A percentile compares a stretch with the other conserved stretches of the same genome.
phyloP scores from a whole-genome alignment of 495 filamentous ascomycete species.

The Penicillium cataractarum region DNA sequence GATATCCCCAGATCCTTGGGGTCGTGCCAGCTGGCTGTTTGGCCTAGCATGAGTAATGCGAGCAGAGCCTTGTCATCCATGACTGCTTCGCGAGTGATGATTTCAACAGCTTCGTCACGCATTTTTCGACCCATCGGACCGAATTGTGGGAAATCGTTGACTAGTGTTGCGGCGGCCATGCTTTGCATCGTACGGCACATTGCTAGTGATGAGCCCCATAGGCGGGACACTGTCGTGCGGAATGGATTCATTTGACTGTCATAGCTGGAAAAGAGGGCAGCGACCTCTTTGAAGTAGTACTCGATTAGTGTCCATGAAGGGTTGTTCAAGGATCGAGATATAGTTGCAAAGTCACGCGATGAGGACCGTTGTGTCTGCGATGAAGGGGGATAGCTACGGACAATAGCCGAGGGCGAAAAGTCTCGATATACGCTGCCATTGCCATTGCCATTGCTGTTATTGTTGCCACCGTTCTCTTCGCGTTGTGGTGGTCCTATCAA shows the following conservation, averaged over 20 bases:
- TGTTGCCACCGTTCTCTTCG: conserved; percentile 20
- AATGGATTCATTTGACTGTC: conserved; percentile 63
- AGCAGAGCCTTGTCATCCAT: conserved; percentile 55
- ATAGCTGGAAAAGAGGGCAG: conserved; percentile 60
- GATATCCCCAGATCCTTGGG: conserved; percentile 56
- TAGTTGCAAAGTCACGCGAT: conserved; percentile 37
- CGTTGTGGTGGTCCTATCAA: conserved; percentile 27
- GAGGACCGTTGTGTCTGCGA: conserved; percentile 19
- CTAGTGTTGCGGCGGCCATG: conserved; percentile 62
- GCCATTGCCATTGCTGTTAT: background rate
- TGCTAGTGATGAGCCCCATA: conserved; percentile 59
- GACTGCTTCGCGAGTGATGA: conserved; percentile 48
- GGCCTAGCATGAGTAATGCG: conserved; percentile 57
- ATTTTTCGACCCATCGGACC: conserved; percentile 53
- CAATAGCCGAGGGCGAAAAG: conserved; percentile 44
- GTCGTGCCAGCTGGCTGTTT: conserved; percentile 61
- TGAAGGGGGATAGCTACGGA: conserved; percentile 43
- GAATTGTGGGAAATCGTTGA: conserved; percentile 60
- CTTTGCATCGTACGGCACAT: conserved; percentile 64
- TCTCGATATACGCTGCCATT: conserved; percentile 26
- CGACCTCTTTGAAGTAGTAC: conserved; percentile 64
- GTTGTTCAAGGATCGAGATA: conserved; percentile 46
- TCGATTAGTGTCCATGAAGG: conserved; percentile 59
- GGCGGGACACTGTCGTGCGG: conserved; percentile 55
- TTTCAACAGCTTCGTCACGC: conserved; percentile 53